Percentiles rank a stretch among this genome's conserved stretches.
These are phyloP conservation scores for Coniochaeta prunicola DNA, from an alignment of 2,329 filamentous ascomycete species.

Conservation along the genomic window DNA sequence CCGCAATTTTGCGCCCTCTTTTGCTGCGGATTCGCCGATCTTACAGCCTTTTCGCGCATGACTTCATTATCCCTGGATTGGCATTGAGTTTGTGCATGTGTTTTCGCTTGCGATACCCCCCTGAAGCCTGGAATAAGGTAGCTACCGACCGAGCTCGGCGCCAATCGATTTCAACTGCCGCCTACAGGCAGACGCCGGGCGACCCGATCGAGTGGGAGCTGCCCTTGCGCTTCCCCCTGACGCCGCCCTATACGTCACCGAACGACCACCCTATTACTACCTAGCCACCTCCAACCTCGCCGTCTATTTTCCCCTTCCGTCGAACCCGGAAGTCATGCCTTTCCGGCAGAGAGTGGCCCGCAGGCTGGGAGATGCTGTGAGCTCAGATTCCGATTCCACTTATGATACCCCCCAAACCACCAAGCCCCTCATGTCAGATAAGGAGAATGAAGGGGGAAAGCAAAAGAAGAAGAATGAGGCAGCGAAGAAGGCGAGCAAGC, in stretches of 20 bases:
- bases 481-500: background rate
- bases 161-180: background rate
- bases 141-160: background rate
- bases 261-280: background rate
- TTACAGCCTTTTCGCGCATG: background rate
- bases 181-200: background rate
- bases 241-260: background rate
- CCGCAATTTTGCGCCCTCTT: background rate
- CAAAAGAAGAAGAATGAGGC: background rate
- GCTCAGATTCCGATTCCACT: background rate
- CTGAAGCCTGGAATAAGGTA: background rate
- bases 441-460: background rate
- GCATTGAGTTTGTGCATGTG: background rate
- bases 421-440: background rate
- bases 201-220: background rate
- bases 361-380: slow-evolving; percentile 4
- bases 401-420: background rate
- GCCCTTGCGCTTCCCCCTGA: background rate
- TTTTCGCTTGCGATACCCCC: background rate
- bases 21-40: background rate
- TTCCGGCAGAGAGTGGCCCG: slow-evolving; percentile 1
- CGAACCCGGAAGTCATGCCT: background rate
- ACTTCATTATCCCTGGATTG: background rate
- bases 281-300: background rate
- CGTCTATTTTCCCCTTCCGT: background rate